Evolutionary conservation across 23 red algal genomes (phyloP).

Genomic region (Agarophyton chilense): DNA sequence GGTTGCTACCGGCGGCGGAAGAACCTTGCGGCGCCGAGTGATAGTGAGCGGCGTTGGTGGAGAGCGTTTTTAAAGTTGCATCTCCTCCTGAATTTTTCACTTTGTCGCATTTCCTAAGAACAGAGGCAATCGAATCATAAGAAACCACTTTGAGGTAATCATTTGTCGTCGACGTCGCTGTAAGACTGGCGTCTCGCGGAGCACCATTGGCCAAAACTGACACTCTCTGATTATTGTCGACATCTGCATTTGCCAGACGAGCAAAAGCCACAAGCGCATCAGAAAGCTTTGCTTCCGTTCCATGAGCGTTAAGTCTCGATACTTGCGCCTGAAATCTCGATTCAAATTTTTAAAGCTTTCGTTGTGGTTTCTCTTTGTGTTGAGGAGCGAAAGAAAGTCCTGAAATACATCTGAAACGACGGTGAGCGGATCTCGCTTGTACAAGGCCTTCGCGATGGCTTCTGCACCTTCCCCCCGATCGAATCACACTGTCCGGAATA

Average conservation of each 20-base stretch:
- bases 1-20: too few species aligned
- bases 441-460: neutral
- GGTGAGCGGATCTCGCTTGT: neutral
- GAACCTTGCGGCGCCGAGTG: too few species aligned
- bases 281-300: conserved; percentile 12
- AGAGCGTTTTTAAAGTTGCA: neutral
- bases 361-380: neutral
- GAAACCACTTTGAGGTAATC: conserved; percentile 16
- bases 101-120: neutral
- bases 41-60: neutral
- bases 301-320: conserved; percentile 2
- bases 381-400: neutral
- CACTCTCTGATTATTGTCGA: conserved; percentile 18
- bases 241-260: conserved; percentile 29
- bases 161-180: neutral
- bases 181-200: neutral
- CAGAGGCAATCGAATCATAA: conserved; percentile 14
- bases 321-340: conserved; percentile 19
- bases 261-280: neutral
- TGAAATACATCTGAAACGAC: conserved; percentile 25
- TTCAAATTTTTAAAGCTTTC: conserved; percentile 31
- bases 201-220: conserved; percentile 35
- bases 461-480: conserved; percentile 1
- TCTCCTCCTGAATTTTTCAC: neutral
- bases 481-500: neutral